Base-by-base conservation (phyloP, 371 early-diverging fungal genomes). In the Cokeromyces recurvatus region DNA sequence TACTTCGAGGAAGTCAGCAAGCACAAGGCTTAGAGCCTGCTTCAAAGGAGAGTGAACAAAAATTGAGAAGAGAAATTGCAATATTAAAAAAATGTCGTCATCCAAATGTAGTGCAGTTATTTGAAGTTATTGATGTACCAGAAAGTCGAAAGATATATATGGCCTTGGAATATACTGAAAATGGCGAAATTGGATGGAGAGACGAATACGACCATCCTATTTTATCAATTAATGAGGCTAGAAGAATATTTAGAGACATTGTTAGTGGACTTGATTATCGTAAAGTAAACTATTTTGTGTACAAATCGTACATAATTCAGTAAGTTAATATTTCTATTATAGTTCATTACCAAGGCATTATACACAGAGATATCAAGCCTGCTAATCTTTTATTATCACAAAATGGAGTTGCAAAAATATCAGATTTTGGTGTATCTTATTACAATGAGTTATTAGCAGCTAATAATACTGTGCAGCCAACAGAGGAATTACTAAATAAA, bases 361-460 rank as follows among this genome's bases (percentile, higher is more conserved):
- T 97, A 37, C 96, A 97, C 54, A 84, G 97, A 19, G 97, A 95
- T 53, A 90, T 97, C 57, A 97, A 97, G 66, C 97, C 97, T 0
- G 94, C 95, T 42, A 97, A 97, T 58, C 65, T 97, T 23, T 63
- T 97, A 19, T 24, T 53, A 11, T 83, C 83, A 1, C 78, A 71
- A 24, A 85, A 87, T 34, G 74, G 80, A 4, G 64, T 81, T 3
- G 94, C 93, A 34, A 97, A 97, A 62, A 92, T 97, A 10, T 87
- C 90, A 4, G 97, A 97, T 54, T 95, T 97, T 81, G 96, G 97
- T 36, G 96, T 97, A 17, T 91, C 92, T 11, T 79, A 81, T 50
- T 81, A 78, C n/a, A 79, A 76, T 48, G 75, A 77, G 36, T 34
- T 58, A 16, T 48, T 64, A 34, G 73, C 68, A 11, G 64, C 55